Conservation (phyloP, 2,329 filamentous ascomycete species). For the Cladophialophora bantiana region DNA sequence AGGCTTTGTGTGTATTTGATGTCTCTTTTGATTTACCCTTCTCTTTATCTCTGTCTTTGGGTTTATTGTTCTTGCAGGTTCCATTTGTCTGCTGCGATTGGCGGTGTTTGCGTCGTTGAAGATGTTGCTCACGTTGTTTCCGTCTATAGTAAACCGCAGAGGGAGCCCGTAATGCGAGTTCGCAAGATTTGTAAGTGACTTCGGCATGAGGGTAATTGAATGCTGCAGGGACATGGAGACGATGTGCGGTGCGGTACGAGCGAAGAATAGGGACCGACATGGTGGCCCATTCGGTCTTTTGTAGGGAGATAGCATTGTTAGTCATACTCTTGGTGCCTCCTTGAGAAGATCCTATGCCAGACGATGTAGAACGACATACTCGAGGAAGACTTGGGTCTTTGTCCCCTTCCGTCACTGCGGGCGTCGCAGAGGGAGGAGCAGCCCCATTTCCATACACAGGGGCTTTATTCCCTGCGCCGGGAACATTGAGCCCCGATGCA, state of each 20-base stretch:
- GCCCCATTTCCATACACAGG: constrained; percentile 34
- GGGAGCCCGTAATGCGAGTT: constrained; percentile 54
- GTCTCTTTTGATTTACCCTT: constrained; percentile 25
- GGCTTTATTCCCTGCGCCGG: constrained; percentile 37
- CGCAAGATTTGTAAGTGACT: constrained; percentile 53
- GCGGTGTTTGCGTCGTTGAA: constrained; percentile 31
- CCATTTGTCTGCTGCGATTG: constrained; percentile 32
- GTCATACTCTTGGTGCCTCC: not conserved
- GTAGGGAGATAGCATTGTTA: not conserved
- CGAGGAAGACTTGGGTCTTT: constrained; percentile 42
- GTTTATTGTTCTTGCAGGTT: constrained; percentile 13
- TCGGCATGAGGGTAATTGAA: constrained; percentile 55
- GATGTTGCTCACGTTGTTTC: constrained; percentile 35
- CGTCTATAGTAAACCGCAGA: constrained; percentile 52
- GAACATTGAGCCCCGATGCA: constrained; percentile 14
- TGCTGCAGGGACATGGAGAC: constrained; percentile 53
- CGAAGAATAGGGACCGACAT: constrained; percentile 46
- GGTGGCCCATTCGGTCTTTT: constrained; percentile 35
- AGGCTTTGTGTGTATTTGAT: constrained; percentile 9
- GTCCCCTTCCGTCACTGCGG: constrained; percentile 33
- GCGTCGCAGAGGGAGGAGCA: constrained; percentile 42
- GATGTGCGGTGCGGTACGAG: constrained; percentile 57
- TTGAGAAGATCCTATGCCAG: not conserved
- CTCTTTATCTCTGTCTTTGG: constrained; percentile 26
- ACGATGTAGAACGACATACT: constrained; percentile 40